Evolutionary conservation across 2,329 filamentous ascomycete genomes (phyloP).

Genomic region (Daldinia sp.): DNA sequence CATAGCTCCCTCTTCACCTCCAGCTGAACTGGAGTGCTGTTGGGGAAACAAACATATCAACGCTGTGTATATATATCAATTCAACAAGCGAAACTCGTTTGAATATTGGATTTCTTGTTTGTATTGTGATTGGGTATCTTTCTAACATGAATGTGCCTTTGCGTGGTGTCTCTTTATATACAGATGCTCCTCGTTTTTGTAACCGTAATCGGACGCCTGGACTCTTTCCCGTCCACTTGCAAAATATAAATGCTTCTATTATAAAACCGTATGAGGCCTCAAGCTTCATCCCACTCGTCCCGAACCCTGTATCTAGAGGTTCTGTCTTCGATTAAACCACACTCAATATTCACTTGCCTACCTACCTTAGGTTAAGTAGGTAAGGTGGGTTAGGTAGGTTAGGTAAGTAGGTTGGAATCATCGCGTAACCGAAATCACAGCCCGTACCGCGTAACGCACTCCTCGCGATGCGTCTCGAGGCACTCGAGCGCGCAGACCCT

Average conservation of each 20-base stretch:
- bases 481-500: constrained; percentile 83
- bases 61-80: constrained; percentile 29
- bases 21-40: constrained; percentile 22
- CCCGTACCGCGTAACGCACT: constrained; percentile 75
- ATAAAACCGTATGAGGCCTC: neutral
- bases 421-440: constrained; percentile 51
- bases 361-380: neutral
- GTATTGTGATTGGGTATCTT: constrained; percentile 33
- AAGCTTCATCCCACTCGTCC: neutral
- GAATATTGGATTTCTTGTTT: neutral
- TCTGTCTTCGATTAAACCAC: neutral
- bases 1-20: neutral
- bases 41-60: constrained; percentile 14
- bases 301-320: neutral
- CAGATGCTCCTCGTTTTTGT: neutral
- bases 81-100: constrained; percentile 5
- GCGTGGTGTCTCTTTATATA: neutral
- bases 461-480: constrained; percentile 77
- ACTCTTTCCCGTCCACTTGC: constrained; percentile 1
- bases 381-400: neutral
- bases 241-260: neutral
- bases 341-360: too few species aligned
- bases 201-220: constrained; percentile 9
- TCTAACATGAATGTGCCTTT: constrained; percentile 10
- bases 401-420: neutral